phyloP scores from a whole-genome alignment of 306 rosid genomes.

The Citrullus colocynthis region DNA sequence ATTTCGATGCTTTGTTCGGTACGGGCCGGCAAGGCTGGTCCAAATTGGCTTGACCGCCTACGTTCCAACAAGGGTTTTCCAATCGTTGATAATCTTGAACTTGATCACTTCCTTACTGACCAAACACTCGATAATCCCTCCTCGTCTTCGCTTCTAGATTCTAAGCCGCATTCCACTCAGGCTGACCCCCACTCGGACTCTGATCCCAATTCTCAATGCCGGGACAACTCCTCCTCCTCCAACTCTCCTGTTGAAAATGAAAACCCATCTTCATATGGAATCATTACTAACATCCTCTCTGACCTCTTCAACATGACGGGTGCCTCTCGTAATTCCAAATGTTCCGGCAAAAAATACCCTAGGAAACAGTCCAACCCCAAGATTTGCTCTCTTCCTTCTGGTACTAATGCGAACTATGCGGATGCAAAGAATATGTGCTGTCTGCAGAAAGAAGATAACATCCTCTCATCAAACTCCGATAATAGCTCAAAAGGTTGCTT shows the following conservation, averaged over 20 bases:
- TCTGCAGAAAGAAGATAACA: conserved; percentile 12
- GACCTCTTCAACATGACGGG: conserved; percentile 57
- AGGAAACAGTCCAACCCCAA: conserved; percentile 74
- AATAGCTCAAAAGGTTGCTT: background rate
- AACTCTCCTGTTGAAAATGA: background rate
- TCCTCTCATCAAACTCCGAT: conserved; percentile 14
- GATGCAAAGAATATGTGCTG: conserved; percentile 11
- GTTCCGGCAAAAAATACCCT: conserved; percentile 37
- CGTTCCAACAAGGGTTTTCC: conserved; percentile 78
- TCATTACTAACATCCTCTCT: conserved; percentile 39
- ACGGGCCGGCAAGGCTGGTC: conserved; percentile 43
- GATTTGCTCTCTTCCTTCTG: conserved; percentile 23
- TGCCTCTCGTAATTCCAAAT: conserved; percentile 20
- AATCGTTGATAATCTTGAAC: conserved; percentile 39
- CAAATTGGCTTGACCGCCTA: conserved; percentile 85
- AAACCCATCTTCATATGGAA: conserved; percentile 10
- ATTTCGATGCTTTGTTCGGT: conserved; percentile 56
- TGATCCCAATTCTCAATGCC: background rate
- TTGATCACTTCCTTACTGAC: conserved; percentile 44
- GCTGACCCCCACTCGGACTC: background rate
- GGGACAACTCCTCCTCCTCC: background rate
- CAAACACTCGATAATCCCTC: conserved; percentile 1
- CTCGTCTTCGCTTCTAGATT: background rate
- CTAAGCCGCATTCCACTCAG: conserved; percentile 15
- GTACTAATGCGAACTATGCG: background rate